Percentiles rank a stretch among this genome's conserved stretches.
Evolutionary conservation across 2,329 filamentous ascomycete genomes (phyloP).

Genomic region (Parafenestella ontariensis): DNA sequence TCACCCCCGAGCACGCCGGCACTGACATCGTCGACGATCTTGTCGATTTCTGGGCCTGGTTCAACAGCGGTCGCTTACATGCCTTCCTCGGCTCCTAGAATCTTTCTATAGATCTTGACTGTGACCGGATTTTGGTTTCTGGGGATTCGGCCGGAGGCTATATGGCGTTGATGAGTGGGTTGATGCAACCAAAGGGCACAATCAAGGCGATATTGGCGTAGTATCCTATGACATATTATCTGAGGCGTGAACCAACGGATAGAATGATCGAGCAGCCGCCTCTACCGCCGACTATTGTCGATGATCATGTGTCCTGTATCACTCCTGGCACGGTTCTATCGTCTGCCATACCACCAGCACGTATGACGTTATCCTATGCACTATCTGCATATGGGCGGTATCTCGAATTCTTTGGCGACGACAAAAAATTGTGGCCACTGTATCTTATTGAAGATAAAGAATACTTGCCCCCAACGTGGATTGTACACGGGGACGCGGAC

Average conservation of each 20-base stretch:
- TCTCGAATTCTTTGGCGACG: conserved; percentile 36
- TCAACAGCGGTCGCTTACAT: conserved; percentile 24
- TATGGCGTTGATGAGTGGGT: conserved; percentile 43
- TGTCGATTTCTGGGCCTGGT: conserved; percentile 58
- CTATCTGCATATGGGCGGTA: conserved; percentile 30
- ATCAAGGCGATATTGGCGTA: conserved; percentile 35
- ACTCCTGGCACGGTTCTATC: conserved; percentile 27
- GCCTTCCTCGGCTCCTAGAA: conserved; percentile 19
- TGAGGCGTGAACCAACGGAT: conserved; percentile 4
- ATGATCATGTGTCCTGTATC: conserved; percentile 29
- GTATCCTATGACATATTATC: conserved; percentile 39
- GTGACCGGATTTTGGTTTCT: conserved; percentile 33
- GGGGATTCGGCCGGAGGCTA: conserved; percentile 52
- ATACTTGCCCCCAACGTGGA: conserved; percentile 37
- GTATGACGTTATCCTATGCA: conserved; percentile 21
- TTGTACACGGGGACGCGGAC: conserved; percentile 42
- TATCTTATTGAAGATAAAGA: conserved; percentile 30
- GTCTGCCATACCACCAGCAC: conserved; percentile 24
- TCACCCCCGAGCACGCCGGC: conserved; percentile 58
- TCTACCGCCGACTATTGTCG: conserved; percentile 21
- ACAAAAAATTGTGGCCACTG: conserved; percentile 35
- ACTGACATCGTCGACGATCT: conserved; percentile 58
- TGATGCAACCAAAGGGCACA: conserved; percentile 23
- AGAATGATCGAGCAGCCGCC: conserved; percentile 7
- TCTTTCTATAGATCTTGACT: conserved; percentile 28